These are phyloP conservation scores for Candida odintsovae DNA, from an alignment of 805 yeast genomes.

Conservation along the genomic window DNA sequence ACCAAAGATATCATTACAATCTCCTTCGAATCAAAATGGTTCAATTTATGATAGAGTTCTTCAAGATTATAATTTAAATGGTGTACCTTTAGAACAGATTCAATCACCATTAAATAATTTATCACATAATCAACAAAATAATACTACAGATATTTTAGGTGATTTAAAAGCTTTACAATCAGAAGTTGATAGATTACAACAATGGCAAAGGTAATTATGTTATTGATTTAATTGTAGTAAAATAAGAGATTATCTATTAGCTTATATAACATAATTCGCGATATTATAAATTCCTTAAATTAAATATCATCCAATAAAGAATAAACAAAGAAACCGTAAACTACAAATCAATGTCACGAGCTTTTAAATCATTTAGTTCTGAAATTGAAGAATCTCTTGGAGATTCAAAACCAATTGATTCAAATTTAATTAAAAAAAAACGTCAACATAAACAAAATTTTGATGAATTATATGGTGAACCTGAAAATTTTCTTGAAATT, in stretches of 20 bases:
- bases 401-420: too few relatives aligned
- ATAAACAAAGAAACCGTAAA: too few relatives aligned
- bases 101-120: too few relatives aligned
- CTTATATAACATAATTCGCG: too few relatives aligned
- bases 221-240: too few relatives aligned
- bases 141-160: slow-evolving; percentile 46
- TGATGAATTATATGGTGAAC: slow-evolving; percentile 86
- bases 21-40: not conserved
- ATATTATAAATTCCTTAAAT: too few relatives aligned
- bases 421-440: too few relatives aligned
- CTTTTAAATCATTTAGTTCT: slow-evolving; percentile 25
- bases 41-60: slow-evolving; percentile 10
- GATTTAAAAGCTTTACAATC: slow-evolving; percentile 62
- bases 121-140: too few relatives aligned
- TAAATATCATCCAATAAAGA: too few relatives aligned
- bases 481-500: slow-evolving; percentile 88
- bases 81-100: slow-evolving; percentile 4
- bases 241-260: too few relatives aligned
- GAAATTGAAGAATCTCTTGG: slow-evolving; percentile 21
- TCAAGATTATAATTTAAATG: slow-evolving; percentile 9
- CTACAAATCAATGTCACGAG: not conserved
- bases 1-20: slow-evolving; percentile 14
- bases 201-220: slow-evolving; percentile 1
- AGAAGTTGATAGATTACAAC: slow-evolving; percentile 55
- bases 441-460: slow-evolving; percentile 51